Evolutionary conservation across 1,139 yeast species (phyloP), one percentile per base, ranked within the genome.

Genomic region (Lodderomyces orthopsilosis): DNA sequence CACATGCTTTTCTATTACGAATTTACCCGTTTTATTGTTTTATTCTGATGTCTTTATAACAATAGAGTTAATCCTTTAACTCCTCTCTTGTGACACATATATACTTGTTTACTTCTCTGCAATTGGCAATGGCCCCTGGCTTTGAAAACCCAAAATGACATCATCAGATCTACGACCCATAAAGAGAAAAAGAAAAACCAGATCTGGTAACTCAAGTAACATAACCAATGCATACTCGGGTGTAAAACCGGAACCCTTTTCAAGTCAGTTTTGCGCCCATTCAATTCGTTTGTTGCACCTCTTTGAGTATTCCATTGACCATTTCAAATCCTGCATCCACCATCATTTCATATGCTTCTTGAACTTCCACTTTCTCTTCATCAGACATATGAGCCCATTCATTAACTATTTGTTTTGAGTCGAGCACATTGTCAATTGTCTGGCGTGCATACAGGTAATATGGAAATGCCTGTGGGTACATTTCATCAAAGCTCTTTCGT

Each of bases 261-360:
- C 10, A 33, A 9, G 2, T n/a, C n/a, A 4, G 4, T n/a, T 27
- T 27, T n/a, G 7, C 6, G 7, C n/a, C 32, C 6, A 4, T 28
- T 28, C 17, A 6, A 28, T 28, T 28, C n/a, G n/a, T 28, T 28
- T 6, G 6, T 28, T 7, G 17, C 19, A 22, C 18, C 4, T 30
- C 34, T n/a, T 30, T 30, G 7, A 30, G 19, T 15, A 30, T 19
- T 15, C 34, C 34, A 30, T 30, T 15, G 4, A 37, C 35, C 27
- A 38, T 17, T 22, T 63, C 66, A 38, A 57, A 54, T 1, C 75
- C 75, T 27, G 49, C 48, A 33, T 51, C 50, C 38, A 65, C 45
- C 17, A 68, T 49, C 15, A 56, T 51, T 14, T 60, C 56, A 43
- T 66, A 69, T 24, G 62, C 66, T 17, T 52, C 58, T 13, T 65